Conservation (phyloP, 192 early-diverging fungal species). For the Allomyces javanicus region DNA sequence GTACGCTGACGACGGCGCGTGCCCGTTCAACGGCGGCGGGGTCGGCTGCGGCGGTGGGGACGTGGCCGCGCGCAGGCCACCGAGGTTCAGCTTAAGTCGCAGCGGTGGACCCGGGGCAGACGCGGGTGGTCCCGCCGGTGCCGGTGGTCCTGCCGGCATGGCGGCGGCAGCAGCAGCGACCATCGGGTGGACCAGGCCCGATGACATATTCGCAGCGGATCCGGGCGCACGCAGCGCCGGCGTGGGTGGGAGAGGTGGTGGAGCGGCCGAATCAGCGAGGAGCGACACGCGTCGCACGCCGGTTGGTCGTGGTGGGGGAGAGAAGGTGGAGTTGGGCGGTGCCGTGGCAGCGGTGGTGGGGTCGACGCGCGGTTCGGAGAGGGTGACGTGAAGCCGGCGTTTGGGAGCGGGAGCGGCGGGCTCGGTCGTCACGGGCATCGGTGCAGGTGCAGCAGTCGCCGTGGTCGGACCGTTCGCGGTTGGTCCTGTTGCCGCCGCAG, state of each 20-base stretch:
- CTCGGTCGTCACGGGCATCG: slow-evolving; percentile 54
- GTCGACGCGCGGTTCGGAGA: slow-evolving; percentile 11
- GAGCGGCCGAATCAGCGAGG: too few species aligned
- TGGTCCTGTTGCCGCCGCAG: slow-evolving; percentile 44
- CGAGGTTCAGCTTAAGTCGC: slow-evolving; percentile 20
- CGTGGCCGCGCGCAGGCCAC: slow-evolving; percentile 21
- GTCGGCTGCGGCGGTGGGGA: slow-evolving; percentile 45
- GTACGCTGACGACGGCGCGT: too few species aligned
- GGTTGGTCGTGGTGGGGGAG: too few species aligned
- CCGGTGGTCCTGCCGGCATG: neutral
- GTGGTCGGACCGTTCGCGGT: slow-evolving; percentile 53
- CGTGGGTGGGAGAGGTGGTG: slow-evolving; percentile 55
- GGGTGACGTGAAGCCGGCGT: slow-evolving; percentile 70
- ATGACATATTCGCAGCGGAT: slow-evolving; percentile 88
- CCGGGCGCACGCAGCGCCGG: slow-evolving; percentile 67
- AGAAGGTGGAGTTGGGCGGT: too few species aligned
- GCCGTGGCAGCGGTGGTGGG: too few species aligned
- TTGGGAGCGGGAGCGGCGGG: slow-evolving; percentile 60
- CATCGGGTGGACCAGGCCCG: slow-evolving; percentile 26
- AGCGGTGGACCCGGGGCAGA: slow-evolving; percentile 16
- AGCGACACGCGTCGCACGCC: too few species aligned
- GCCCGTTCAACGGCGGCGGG: slow-evolving; percentile 43
- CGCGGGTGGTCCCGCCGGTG: neutral
- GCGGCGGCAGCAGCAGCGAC: neutral
- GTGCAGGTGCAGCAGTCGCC: slow-evolving; percentile 68